These are phyloP conservation scores for Aspergillus sparsus DNA, from an alignment of 495 filamentous ascomycete species.

Conservation along the genomic window DNA sequence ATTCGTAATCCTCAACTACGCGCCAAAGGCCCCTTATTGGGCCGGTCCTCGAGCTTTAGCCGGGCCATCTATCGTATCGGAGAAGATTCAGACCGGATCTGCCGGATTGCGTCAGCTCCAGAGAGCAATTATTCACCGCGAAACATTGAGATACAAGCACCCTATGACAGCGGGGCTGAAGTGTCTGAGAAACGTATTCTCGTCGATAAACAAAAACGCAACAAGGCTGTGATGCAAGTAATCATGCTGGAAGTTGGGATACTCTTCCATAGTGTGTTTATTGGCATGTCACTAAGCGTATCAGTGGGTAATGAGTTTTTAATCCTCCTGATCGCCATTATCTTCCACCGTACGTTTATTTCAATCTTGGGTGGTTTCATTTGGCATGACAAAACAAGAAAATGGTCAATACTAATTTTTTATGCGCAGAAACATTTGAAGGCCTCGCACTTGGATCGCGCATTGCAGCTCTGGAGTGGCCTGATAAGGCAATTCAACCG, in stretches of 20 bases:
- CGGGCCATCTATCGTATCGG: slow-evolving; percentile 34
- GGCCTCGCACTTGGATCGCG: slow-evolving; percentile 69
- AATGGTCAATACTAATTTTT: background rate
- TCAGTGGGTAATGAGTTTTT: slow-evolving; percentile 69
- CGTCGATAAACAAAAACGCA: slow-evolving; percentile 30
- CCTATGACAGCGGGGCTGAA: background rate
- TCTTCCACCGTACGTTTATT: slow-evolving; percentile 62
- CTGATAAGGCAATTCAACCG: slow-evolving; percentile 48
- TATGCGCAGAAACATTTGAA: slow-evolving; percentile 57
- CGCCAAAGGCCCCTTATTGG: slow-evolving; percentile 34
- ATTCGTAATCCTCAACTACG: slow-evolving; percentile 27
- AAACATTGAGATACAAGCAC: slow-evolving; percentile 23
- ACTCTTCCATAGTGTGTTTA: slow-evolving; percentile 78
- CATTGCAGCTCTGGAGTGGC: slow-evolving; percentile 59
- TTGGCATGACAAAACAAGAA: background rate
- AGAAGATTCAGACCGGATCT: slow-evolving; percentile 29
- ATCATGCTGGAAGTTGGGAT: slow-evolving; percentile 77
- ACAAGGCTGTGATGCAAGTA: slow-evolving; percentile 58
- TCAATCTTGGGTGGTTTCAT: background rate
- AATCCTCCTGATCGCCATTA: slow-evolving; percentile 70
- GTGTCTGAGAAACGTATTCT: background rate
- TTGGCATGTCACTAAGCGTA: slow-evolving; percentile 78
- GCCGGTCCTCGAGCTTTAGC: slow-evolving; percentile 35
- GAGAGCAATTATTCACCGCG: slow-evolving; percentile 20
- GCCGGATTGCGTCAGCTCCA: slow-evolving; percentile 30